Evolutionary conservation across 129 eudicot species (phyloP).

Genomic region (Solidago caesia): DNA sequence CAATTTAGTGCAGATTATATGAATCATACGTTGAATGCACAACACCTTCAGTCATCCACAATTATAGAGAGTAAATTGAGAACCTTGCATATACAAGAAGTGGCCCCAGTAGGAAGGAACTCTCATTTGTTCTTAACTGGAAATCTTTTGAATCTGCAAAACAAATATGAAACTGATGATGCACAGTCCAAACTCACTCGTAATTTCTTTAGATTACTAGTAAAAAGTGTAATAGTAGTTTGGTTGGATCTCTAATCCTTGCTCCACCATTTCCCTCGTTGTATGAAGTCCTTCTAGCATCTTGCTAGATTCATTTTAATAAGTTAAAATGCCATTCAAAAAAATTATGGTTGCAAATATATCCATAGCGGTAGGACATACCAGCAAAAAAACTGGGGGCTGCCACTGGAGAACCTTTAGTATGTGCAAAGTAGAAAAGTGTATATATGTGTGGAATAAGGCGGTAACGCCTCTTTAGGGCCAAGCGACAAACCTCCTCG

Average conservation of each 20-base stretch:
- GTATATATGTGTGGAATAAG: constrained; percentile 88
- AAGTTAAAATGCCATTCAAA: too few species aligned
- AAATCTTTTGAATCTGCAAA: constrained; percentile 67
- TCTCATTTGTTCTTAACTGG: constrained; percentile 56
- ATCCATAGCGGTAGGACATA: constrained; percentile 26
- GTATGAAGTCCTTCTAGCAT: too few species aligned
- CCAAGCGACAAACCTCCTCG: constrained; percentile 89
- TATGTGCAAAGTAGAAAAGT: constrained; percentile 85
- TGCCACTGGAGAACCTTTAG: constrained; percentile 81
- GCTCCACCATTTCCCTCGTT: too few species aligned
- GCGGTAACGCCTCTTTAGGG: constrained; percentile 86
- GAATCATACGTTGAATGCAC: background rate
- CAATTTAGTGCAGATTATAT: constrained; percentile 8
- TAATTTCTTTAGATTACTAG: background rate
- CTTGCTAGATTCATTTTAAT: too few species aligned
- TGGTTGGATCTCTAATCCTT: too few species aligned
- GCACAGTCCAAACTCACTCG: background rate
- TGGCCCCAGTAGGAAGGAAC: constrained; percentile 81
- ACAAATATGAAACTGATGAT: constrained; percentile 14
- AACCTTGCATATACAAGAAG: constrained; percentile 91
- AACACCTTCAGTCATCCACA: background rate
- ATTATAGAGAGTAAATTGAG: background rate
- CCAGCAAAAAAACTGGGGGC: constrained; percentile 83
- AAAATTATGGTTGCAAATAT: background rate
- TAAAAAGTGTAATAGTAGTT: too few species aligned